Evolutionary conservation across 495 filamentous ascomycete genomes (phyloP).

Genomic region (Penicillium canescens): DNA sequence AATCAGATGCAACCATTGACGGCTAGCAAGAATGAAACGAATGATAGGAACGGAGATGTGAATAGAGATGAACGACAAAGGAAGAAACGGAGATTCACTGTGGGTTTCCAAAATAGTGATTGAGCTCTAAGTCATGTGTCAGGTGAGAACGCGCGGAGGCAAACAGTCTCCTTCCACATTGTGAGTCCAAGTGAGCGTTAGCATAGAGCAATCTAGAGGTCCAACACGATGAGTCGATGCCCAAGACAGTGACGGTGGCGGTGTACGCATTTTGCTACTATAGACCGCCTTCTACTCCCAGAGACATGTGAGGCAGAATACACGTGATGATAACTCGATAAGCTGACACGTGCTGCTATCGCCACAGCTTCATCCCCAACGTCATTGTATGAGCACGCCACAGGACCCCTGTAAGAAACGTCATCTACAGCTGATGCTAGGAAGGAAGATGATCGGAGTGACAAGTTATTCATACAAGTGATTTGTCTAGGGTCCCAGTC

Average conservation of each 20-base stretch:
- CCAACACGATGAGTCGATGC: background rate
- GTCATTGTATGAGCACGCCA: background rate
- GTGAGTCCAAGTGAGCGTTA: background rate
- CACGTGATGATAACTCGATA: background rate
- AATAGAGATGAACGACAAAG: background rate
- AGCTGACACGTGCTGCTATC: background rate
- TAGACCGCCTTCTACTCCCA: constrained; percentile 13
- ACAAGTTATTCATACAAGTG: background rate
- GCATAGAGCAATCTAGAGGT: background rate
- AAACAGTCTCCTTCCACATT: constrained; percentile 3
- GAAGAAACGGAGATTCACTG: background rate
- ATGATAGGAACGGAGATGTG: background rate
- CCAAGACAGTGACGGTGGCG: constrained; percentile 9
- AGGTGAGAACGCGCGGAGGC: background rate
- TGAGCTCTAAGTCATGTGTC: background rate
- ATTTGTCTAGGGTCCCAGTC: background rate
- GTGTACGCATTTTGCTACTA: constrained; percentile 9
- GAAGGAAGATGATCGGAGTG: background rate
- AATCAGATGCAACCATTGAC: constrained; percentile 19
- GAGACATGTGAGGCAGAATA: background rate
- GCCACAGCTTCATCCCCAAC: background rate
- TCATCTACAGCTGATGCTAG: background rate
- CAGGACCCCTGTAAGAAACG: background rate
- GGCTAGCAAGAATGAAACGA: background rate
- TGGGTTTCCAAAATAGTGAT: background rate